These are phyloP conservation scores for Debaryomyces castellii DNA, from an alignment of 805 yeast genomes.

Conservation along the genomic window DNA sequence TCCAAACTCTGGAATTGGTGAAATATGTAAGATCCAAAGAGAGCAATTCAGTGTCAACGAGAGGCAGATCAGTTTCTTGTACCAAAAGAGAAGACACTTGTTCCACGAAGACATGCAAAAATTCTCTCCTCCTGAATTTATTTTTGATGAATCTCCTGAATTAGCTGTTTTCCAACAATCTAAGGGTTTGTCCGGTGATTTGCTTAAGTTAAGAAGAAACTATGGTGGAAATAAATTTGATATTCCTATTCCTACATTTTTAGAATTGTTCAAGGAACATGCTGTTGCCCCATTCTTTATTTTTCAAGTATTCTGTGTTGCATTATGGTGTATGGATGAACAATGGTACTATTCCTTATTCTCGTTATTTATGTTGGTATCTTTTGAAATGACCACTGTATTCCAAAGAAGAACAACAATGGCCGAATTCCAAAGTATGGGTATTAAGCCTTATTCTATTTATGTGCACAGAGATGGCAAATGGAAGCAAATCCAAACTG, in stretches of 20 bases:
- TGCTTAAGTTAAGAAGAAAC: conserved; percentile 47
- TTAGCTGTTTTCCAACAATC: conserved; percentile 55
- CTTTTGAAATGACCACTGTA: conserved; percentile 92
- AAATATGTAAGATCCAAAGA: conserved; percentile 64
- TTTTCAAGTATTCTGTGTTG: conserved; percentile 93
- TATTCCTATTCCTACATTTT: conserved; percentile 90
- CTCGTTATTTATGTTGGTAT: conserved; percentile 85
- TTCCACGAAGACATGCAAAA: conserved; percentile 51
- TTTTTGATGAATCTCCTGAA: conserved; percentile 59
- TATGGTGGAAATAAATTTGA: conserved; percentile 90
- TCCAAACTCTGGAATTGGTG: conserved; percentile 83
- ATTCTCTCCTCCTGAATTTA: conserved; percentile 82
- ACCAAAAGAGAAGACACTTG: conserved; percentile 90
- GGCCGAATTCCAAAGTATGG: conserved; percentile 96
- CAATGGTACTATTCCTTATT: conserved; percentile 94
- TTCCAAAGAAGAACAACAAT: conserved; percentile 93
- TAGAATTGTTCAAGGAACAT: conserved; percentile 91
- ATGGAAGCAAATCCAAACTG: conserved; percentile 73
- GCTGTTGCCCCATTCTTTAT: conserved; percentile 98
- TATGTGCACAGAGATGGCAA: conserved; percentile 65
- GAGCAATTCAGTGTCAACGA: conserved; percentile 55
- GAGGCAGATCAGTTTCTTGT: conserved; percentile 67
- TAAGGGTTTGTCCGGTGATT: conserved; percentile 56
- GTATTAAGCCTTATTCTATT: conserved; percentile 84
- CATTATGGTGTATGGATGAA: conserved; percentile 94